Conservation (phyloP, 1,284 basidiomycete species). For the Inonotus hispidus region DNA sequence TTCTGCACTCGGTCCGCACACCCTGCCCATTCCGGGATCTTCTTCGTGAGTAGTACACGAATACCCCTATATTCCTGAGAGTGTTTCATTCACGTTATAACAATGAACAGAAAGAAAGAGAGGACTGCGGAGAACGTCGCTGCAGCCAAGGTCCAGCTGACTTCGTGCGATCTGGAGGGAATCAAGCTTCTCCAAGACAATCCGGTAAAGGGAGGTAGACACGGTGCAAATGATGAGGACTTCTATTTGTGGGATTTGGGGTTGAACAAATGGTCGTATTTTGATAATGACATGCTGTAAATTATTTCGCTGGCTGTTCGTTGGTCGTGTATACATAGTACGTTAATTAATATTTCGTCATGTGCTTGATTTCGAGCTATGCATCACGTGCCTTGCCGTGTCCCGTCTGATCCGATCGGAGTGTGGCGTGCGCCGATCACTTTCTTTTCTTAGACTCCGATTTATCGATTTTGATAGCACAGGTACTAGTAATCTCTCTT, state of each 20-base stretch:
- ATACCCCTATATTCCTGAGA: not conserved
- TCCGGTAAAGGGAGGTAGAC: slow-evolving; percentile 22
- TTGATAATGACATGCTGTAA: too few relatives aligned
- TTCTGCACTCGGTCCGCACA: slow-evolving; percentile 32
- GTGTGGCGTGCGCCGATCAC: too few relatives aligned
- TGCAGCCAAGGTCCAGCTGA: slow-evolving; percentile 31
- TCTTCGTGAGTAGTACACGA: slow-evolving; percentile 27
- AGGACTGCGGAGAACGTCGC: slow-evolving; percentile 34
- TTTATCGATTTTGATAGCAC: too few relatives aligned
- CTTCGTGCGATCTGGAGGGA: slow-evolving; percentile 28
- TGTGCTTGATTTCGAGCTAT: too few relatives aligned
- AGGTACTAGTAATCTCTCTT: too few relatives aligned
- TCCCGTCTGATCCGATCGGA: too few relatives aligned
- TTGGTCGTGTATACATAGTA: too few relatives aligned
- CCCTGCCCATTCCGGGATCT: slow-evolving; percentile 43
- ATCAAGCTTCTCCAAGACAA: slow-evolving; percentile 24
- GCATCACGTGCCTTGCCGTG: too few relatives aligned
- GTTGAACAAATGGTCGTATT: too few relatives aligned
- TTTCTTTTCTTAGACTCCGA: too few relatives aligned
- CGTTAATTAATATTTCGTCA: too few relatives aligned
- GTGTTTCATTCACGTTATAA: not conserved
- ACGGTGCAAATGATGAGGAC: slow-evolving; percentile 1
- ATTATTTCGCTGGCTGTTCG: too few relatives aligned
- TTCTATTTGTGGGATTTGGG: slow-evolving; percentile 3
- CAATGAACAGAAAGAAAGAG: slow-evolving; percentile 24